These are phyloP conservation scores for Xanthoconium purpureum DNA, from an alignment of 768 basidiomycete genomes.

Conservation along the genomic window DNA sequence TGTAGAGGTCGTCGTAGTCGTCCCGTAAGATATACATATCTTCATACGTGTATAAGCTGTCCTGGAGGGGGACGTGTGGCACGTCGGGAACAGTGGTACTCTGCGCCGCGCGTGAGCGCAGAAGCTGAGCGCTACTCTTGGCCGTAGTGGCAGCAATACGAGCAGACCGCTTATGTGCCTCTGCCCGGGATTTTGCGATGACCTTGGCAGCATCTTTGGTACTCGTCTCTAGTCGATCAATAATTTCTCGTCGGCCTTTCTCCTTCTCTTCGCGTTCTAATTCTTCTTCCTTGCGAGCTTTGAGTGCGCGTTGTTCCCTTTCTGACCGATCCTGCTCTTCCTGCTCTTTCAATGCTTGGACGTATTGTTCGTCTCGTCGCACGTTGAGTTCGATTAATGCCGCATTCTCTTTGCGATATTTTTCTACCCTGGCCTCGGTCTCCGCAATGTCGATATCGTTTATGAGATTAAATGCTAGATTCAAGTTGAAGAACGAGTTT, in stretches of 20 bases:
- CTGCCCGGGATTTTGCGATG: slow-evolving; percentile 64
- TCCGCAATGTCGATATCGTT: slow-evolving; percentile 76
- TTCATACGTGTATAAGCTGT: slow-evolving; percentile 73
- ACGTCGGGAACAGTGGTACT: slow-evolving; percentile 69
- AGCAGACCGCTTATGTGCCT: slow-evolving; percentile 60
- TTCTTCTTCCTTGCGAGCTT: slow-evolving; percentile 66
- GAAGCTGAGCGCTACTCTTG: slow-evolving; percentile 45
- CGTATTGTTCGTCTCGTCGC: slow-evolving; percentile 77
- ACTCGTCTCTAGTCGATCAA: slow-evolving; percentile 78
- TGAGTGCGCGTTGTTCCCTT: slow-evolving; percentile 64
- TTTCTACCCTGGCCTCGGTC: slow-evolving; percentile 81
- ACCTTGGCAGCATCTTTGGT: slow-evolving; percentile 67
- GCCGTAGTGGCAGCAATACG: slow-evolving; percentile 45
- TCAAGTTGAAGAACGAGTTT: not conserved
- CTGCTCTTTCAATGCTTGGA: slow-evolving; percentile 66
- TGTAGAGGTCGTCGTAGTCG: slow-evolving; percentile 68
- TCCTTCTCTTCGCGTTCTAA: slow-evolving; percentile 75
- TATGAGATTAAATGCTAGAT: slow-evolving; percentile 88
- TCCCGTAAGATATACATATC: slow-evolving; percentile 57
- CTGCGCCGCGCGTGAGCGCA: slow-evolving; percentile 63
- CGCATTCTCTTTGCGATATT: slow-evolving; percentile 78
- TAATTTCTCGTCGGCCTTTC: slow-evolving; percentile 67
- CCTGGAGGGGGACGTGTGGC: slow-evolving; percentile 76
- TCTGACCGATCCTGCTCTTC: slow-evolving; percentile 77
- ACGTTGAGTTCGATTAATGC: slow-evolving; percentile 80